Percentiles rank a stretch among this genome's conserved stretches.
phyloP scores from a whole-genome alignment of 257 asterid genomes.

The Fraxinus excelsior region DNA sequence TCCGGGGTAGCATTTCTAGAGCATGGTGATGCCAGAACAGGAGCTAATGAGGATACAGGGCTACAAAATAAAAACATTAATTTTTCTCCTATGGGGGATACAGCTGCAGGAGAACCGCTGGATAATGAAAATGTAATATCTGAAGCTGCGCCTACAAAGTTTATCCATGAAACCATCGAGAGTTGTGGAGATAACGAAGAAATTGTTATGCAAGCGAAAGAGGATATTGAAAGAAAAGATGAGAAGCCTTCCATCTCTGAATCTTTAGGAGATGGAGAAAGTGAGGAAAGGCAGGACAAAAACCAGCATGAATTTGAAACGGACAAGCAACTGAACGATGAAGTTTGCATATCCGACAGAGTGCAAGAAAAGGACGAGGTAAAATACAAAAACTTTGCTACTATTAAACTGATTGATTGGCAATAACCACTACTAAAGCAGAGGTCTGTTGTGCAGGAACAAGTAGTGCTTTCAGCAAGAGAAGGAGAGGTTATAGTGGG shows the following conservation, averaged over 20 bases:
- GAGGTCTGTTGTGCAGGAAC: conserved; percentile 38
- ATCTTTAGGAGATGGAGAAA: conserved; percentile 27
- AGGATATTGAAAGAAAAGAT: conserved; percentile 19
- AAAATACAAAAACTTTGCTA: conserved; percentile 15
- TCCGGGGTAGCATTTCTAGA: conserved; percentile 21
- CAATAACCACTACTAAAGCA: conserved; percentile 8
- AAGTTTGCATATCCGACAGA: conserved; percentile 30
- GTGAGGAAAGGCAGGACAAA: conserved; percentile 23
- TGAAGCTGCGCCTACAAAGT: conserved; percentile 20
- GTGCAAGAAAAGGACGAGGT: conserved; percentile 39
- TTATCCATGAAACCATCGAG: conserved; percentile 18
- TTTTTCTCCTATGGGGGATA: conserved; percentile 7
- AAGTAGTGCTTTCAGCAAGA: conserved; percentile 21
- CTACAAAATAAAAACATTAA: conserved; percentile 18
- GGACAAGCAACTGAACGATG: conserved; percentile 24
- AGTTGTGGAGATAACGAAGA: conserved; percentile 22
- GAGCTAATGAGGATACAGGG: conserved; percentile 29
- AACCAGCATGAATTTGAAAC: neutral
- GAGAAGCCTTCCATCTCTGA: conserved; percentile 21
- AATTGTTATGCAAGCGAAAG: conserved; percentile 18
- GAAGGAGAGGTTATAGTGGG: conserved; percentile 26
- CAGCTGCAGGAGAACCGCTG: conserved; percentile 21
- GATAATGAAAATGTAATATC: conserved; percentile 17
- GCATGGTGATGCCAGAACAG: conserved; percentile 21
- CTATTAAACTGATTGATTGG: conserved; percentile 7